A percentile compares a stretch with the other conserved stretches of the same genome.
Conservation (phyloP, 129 eudicot genomes). For the Pseudognaphalium luteoalbum region DNA sequence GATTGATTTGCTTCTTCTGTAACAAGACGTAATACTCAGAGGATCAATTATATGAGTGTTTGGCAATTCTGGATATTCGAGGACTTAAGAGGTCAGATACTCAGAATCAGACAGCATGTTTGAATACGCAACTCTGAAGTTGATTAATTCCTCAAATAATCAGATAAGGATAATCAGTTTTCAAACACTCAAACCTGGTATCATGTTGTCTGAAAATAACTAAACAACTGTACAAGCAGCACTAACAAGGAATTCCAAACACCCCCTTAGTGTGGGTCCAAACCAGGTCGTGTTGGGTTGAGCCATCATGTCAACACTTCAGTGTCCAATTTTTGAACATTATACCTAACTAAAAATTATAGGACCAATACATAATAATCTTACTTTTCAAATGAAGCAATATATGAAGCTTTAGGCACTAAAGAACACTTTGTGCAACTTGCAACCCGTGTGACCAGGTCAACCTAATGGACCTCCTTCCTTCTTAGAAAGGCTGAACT, state of each 20-base stretch:
- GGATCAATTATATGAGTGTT: conserved; percentile 1
- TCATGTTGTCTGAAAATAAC: not conserved
- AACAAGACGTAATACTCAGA: not conserved
- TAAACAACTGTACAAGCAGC: not conserved
- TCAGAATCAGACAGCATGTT: not conserved
- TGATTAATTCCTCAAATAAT: conserved; percentile 5
- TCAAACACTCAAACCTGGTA: not conserved
- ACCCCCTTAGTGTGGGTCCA: not conserved
- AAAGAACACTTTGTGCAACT: not conserved
- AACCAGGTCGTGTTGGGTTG: not conserved
- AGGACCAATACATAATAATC: not conserved
- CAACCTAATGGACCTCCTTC: not conserved
- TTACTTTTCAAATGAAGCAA: not conserved
- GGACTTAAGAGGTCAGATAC: not conserved
- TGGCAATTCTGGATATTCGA: not conserved
- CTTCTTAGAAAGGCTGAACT: not conserved
- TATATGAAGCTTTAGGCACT: not conserved
- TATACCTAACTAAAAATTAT: too few species aligned
- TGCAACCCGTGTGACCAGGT: not conserved
- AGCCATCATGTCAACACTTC: not conserved
- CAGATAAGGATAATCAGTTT: conserved; percentile 1
- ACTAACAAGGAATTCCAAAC: conserved; percentile 6
- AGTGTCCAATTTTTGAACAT: not conserved
- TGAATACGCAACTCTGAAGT: not conserved
- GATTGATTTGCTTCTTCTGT: not conserved